phyloP scores from a whole-genome alignment of 441 rosid genomes.

The Pelargonium cotyledonis region DNA sequence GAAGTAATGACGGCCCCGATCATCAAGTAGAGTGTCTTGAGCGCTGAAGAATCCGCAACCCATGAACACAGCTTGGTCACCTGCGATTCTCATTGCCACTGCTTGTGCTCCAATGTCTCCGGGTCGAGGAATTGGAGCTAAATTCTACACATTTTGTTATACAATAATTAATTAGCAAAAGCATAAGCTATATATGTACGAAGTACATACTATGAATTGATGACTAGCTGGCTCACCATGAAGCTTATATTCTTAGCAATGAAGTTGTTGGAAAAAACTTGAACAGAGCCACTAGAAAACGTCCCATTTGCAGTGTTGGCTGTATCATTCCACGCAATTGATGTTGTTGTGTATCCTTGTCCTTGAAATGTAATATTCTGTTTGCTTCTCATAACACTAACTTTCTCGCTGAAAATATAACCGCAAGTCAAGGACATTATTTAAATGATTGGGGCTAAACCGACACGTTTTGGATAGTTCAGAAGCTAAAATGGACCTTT shows the following conservation, averaged over 20 bases:
- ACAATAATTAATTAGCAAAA: too few relatives aligned
- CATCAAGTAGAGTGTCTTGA: conserved; percentile 93
- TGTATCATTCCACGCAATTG: conserved; percentile 82
- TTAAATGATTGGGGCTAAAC: too few relatives aligned
- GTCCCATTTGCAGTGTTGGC: conserved; percentile 75
- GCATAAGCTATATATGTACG: too few relatives aligned
- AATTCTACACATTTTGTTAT: too few relatives aligned
- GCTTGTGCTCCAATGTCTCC: conserved; percentile 76
- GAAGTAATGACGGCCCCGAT: conserved; percentile 79
- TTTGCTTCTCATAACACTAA: conserved; percentile 45
- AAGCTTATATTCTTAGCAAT: conserved; percentile 80
- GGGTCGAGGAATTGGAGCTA: conserved; percentile 74
- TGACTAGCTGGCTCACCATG: conserved; percentile 82
- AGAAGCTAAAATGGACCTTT: too few relatives aligned
- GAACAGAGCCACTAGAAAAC: conserved; percentile 67
- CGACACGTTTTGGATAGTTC: too few relatives aligned
- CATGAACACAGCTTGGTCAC: conserved; percentile 62
- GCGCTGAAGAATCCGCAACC: conserved; percentile 96
- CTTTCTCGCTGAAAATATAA: conserved; percentile 53
- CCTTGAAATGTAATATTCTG: conserved; percentile 84
- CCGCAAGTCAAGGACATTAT: neutral
- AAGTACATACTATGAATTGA: too few relatives aligned
- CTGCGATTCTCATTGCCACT: conserved; percentile 67
- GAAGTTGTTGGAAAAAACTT: conserved; percentile 67
- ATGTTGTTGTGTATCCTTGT: conserved; percentile 69